Evolutionary conservation across 176 grass and related monocot species (phyloP).

Genomic region (Lolium perenne): DNA sequence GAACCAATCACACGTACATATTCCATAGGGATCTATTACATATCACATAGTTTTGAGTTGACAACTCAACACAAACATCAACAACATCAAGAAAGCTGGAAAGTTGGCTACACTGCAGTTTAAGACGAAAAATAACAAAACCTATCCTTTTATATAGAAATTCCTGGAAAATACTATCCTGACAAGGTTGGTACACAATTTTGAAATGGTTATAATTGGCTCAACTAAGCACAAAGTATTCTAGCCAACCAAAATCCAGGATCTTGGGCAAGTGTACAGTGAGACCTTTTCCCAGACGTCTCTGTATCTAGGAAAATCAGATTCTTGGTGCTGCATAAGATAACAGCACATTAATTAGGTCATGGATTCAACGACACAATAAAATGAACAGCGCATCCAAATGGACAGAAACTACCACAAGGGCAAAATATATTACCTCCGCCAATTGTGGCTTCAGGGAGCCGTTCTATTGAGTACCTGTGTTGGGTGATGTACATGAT

Average conservation of each 20-base stretch:
- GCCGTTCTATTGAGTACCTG: conserved; percentile 80
- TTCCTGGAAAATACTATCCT: background rate
- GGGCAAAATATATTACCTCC: conserved; percentile 61
- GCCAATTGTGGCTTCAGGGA: conserved; percentile 91
- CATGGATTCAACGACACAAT: background rate
- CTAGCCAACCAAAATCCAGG: background rate
- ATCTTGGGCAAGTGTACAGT: background rate
- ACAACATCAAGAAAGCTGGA: background rate
- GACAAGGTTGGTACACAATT: background rate
- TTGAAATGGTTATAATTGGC: background rate
- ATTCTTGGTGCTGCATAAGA: conserved; percentile 77
- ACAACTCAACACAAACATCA: background rate
- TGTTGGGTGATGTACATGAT: conserved; percentile 92
- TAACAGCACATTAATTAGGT: background rate
- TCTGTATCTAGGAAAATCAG: conserved; percentile 12
- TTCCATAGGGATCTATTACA: background rate
- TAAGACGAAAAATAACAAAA: background rate
- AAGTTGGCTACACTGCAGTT: background rate
- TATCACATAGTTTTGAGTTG: background rate
- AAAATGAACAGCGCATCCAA: background rate
- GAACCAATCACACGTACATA: background rate
- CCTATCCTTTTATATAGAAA: background rate
- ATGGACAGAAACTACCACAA: background rate
- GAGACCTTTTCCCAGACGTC: background rate
- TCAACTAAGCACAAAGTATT: conserved; percentile 14